Percentiles rank a stretch among this genome's conserved stretches.
Conservation (phyloP, 2,329 filamentous ascomycete genomes). For the Aspergillus eucalypticola region DNA sequence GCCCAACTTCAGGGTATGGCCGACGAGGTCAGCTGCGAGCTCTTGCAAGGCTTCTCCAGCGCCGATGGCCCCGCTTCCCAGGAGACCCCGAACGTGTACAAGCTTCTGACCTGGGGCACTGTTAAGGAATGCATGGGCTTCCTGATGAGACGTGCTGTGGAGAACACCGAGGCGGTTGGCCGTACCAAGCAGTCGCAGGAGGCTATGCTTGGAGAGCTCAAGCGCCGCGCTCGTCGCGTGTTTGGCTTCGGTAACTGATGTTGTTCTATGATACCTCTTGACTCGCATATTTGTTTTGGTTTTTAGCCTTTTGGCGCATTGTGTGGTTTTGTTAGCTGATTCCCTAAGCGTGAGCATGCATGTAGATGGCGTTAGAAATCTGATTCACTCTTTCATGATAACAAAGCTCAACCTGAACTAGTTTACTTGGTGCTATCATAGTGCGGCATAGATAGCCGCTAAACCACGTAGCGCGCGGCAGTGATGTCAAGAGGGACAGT, state of each 20-base stretch:
- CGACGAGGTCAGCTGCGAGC: constrained; percentile 74
- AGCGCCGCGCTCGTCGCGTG: constrained; percentile 30
- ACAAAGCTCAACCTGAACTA: constrained; percentile 10
- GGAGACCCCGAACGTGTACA: constrained; percentile 54
- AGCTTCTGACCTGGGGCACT: constrained; percentile 62
- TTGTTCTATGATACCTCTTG: neutral
- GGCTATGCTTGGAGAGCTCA: constrained; percentile 39
- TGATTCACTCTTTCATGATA: constrained; percentile 18
- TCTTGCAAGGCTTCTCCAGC: constrained; percentile 49
- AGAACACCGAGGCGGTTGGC: constrained; percentile 67
- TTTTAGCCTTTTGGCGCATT: constrained; percentile 5
- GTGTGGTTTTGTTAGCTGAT: constrained; percentile 16
- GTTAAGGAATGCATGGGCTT: constrained; percentile 63
- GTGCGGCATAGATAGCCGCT: neutral
- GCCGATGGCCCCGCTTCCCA: constrained; percentile 29
- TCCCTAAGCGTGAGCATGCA: constrained; percentile 26
- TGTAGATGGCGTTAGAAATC: constrained; percentile 29
- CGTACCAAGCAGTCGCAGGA: constrained; percentile 51
- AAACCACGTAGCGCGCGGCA: neutral
- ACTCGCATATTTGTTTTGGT: constrained; percentile 6
- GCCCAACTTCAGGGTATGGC: constrained; percentile 95
- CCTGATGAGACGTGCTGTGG: constrained; percentile 65
- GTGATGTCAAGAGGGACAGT: neutral
- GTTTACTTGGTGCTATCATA: neutral
- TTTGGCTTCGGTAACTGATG: constrained; percentile 26